A percentile compares a stretch with the other conserved stretches of the same genome.
phyloP scores from a whole-genome alignment of 1,139 yeast genomes.

The Arxiozyma slooffiae region DNA sequence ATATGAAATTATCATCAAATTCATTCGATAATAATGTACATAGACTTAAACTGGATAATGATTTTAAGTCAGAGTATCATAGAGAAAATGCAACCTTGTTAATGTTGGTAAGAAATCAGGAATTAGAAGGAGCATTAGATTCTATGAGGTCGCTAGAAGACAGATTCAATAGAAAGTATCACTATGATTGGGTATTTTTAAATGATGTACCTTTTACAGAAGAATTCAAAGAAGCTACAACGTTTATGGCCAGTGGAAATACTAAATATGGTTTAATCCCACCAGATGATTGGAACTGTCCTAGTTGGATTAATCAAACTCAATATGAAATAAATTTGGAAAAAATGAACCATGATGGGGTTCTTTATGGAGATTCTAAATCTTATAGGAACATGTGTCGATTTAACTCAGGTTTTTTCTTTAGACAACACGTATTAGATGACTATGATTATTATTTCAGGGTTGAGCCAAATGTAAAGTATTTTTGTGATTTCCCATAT shows the following conservation, averaged over 20 bases:
- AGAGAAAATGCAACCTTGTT: slow-evolving; percentile 54
- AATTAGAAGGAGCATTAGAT: slow-evolving; percentile 50
- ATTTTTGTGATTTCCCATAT: slow-evolving; percentile 67
- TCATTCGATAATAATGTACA: slow-evolving; percentile 29
- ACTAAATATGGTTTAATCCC: slow-evolving; percentile 68
- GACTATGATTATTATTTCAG: slow-evolving; percentile 83
- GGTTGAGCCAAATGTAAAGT: slow-evolving; percentile 84
- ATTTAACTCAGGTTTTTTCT: slow-evolving; percentile 76
- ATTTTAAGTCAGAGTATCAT: slow-evolving; percentile 7
- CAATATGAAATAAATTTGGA: slow-evolving; percentile 41
- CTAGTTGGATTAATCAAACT: slow-evolving; percentile 36
- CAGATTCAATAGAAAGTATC: slow-evolving; percentile 54
- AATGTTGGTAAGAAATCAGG: slow-evolving; percentile 64
- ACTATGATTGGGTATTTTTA: slow-evolving; percentile 81
- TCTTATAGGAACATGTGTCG: slow-evolving; percentile 82
- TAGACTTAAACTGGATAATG: slow-evolving; percentile 18
- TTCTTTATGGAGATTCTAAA: slow-evolving; percentile 66
- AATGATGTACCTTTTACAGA: slow-evolving; percentile 72
- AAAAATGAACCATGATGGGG: slow-evolving; percentile 46
- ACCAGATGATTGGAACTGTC: slow-evolving; percentile 61
- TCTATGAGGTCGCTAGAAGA: slow-evolving; percentile 63
- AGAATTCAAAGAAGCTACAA: slow-evolving; percentile 54
- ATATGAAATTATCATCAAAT: slow-evolving; percentile 12
- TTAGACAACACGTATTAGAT: slow-evolving; percentile 55
- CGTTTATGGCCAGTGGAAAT: slow-evolving; percentile 63